Percentiles rank a stretch among this genome's conserved stretches.
These are phyloP conservation scores for Pythium aphanidermatum DNA, from an alignment of 352 stramenopile species.

Conservation along the genomic window DNA sequence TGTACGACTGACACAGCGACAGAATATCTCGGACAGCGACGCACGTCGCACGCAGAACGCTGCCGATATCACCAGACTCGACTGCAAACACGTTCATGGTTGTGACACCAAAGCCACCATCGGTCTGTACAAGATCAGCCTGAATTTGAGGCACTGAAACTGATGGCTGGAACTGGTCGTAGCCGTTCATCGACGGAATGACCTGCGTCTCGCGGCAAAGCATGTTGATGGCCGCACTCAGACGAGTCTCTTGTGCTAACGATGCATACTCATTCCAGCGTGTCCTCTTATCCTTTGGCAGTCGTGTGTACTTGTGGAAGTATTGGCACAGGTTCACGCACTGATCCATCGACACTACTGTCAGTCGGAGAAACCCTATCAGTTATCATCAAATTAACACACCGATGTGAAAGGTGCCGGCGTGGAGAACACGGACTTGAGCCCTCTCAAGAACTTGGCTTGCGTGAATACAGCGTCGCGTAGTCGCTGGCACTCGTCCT, in stretches of 20 bases:
- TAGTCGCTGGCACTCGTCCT: slow-evolving; percentile 9
- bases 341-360: too few relatives aligned
- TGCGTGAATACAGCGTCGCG: slow-evolving; percentile 9
- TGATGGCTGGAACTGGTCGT: too few relatives aligned
- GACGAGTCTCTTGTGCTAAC: not conserved
- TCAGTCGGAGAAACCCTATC: too few relatives aligned
- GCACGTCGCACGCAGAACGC: slow-evolving; percentile 11
- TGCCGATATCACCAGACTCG: slow-evolving; percentile 19
- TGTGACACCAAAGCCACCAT: slow-evolving; percentile 13
- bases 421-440: slow-evolving; percentile 6
- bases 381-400: too few relatives aligned
- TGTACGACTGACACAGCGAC: slow-evolving; percentile 23
- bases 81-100: slow-evolving; percentile 27
- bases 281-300: slow-evolving; percentile 1
- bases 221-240: not conserved
- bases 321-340: slow-evolving; percentile 3
- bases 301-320: slow-evolving; percentile 7
- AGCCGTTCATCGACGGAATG: not conserved
- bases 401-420: not conserved
- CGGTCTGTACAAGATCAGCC: too few relatives aligned
- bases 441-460: slow-evolving; percentile 5
- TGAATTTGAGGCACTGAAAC: too few relatives aligned
- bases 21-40: slow-evolving; percentile 18
- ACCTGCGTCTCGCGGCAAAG: slow-evolving; percentile 3
- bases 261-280: slow-evolving; percentile 10